Percentiles rank a stretch among this genome's conserved stretches.
phyloP scores from a whole-genome alignment of 148 eudicot genomes.

The Nepenthes mirabilis region DNA sequence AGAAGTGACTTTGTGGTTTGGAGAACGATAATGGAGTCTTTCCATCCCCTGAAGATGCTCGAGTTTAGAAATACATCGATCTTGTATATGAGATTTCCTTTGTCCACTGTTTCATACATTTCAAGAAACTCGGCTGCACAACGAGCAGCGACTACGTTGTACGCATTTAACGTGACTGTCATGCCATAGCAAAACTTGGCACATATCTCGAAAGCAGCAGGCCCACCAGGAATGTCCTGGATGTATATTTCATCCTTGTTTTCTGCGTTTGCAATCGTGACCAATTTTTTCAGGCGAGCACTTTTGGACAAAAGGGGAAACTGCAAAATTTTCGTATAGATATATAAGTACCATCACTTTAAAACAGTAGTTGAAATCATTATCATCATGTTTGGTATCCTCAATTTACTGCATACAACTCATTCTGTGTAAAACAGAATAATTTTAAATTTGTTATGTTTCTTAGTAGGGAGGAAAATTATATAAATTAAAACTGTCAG shows the following conservation, averaged over 20 bases:
- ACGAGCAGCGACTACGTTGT: constrained; percentile 60
- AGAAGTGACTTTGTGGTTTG: constrained; percentile 61
- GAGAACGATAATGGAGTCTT: constrained; percentile 86
- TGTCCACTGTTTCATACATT: constrained; percentile 74
- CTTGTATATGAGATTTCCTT: constrained; percentile 82
- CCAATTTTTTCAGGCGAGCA: constrained; percentile 53
- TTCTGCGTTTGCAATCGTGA: constrained; percentile 39
- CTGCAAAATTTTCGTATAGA: constrained; percentile 31
- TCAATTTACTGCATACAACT: no score
- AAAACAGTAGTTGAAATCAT: no score
- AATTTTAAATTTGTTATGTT: no score
- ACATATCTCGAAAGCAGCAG: constrained; percentile 73
- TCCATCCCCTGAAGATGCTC: constrained; percentile 78
- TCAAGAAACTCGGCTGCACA: constrained; percentile 94
- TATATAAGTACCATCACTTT: no score
- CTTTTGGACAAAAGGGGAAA: constrained; percentile 86
- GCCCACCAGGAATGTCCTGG: constrained; percentile 83
- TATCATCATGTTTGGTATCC: no score
- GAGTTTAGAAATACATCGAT: constrained; percentile 70
- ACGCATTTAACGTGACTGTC: constrained; percentile 78
- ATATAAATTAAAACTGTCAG: no score
- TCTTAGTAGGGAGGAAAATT: no score
- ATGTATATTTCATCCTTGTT: constrained; percentile 44
- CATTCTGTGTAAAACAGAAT: no score
- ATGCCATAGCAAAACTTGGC: constrained; percentile 92